These are phyloP conservation scores for Nidularia pulvinata DNA, from an alignment of 768 basidiomycete genomes.

Conservation along the genomic window DNA sequence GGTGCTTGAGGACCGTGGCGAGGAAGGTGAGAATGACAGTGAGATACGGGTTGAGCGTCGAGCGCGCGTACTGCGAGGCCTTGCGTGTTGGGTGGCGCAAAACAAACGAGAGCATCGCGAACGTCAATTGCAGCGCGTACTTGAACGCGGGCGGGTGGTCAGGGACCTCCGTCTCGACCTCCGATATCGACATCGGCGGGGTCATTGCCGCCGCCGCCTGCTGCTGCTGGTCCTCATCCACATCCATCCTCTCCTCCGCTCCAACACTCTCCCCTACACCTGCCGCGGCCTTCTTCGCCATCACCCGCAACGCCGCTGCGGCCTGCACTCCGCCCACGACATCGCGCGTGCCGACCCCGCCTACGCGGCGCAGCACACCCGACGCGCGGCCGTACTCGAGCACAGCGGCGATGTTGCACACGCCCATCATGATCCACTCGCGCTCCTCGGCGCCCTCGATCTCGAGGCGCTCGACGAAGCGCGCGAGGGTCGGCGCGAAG, in stretches of 20 bases:
- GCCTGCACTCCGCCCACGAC: conserved; percentile 19
- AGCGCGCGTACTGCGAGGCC: conserved; percentile 51
- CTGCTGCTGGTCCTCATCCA: conserved; percentile 50
- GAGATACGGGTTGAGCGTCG: conserved; percentile 83
- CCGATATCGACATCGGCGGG: conserved; percentile 27
- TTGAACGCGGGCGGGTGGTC: conserved; percentile 69
- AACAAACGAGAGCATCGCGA: conserved; percentile 72
- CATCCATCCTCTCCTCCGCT: conserved; percentile 63
- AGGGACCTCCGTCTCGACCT: conserved; percentile 18
- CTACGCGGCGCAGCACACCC: conserved; percentile 66
- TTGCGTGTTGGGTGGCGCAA: conserved; percentile 65
- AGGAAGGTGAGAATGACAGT: conserved; percentile 89
- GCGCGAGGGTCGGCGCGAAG: conserved; percentile 77
- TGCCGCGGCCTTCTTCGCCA: conserved; percentile 45
- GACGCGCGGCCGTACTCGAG: conserved; percentile 86
- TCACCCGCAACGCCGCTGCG: conserved; percentile 41
- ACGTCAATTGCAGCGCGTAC: conserved; percentile 78
- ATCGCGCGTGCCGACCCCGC: conserved; percentile 45
- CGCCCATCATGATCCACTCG: conserved; percentile 98
- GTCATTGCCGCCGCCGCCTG: no score
- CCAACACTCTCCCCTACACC: conserved; percentile 19
- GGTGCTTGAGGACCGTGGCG: conserved; percentile 68
- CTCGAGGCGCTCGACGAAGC: conserved; percentile 84
- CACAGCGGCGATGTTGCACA: conserved; percentile 78
- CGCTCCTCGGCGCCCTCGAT: conserved; percentile 81